Evolutionary conservation across 2,329 filamentous ascomycete genomes (phyloP), one percentile per base, ranked within the genome.

Genomic region (Aspergillus japonicus): DNA sequence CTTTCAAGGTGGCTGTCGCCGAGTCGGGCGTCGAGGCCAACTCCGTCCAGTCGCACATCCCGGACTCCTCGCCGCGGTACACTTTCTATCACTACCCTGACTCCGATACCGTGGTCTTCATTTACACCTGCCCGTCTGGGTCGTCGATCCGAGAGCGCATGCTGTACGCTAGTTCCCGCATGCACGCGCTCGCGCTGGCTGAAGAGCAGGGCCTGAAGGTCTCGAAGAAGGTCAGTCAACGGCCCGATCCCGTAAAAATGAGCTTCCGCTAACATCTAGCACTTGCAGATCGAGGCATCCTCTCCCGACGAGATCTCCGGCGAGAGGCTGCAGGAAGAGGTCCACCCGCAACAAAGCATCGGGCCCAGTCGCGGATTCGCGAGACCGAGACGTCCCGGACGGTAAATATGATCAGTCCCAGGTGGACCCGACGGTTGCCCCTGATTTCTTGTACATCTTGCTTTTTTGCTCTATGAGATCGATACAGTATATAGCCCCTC

Each of bases 141-240:
- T 84, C 83, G 14, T 86, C 84, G 71, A 85, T 88, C 70, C 87
- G 86, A 74, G 85, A 88, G 72, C 79, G 86, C 57, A 88, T 89
- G 86, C 68, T 88, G 60, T 87, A 88, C 72, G 85, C 86, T 24
- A 85, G 83, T 56, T 83, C 81, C 60, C 80, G 85, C 66, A 77
- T 78, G 29, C 79, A 80, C 63, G 82, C 83, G n/a, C 75, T 88
- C 29, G 68, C 71, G 26, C 62, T 83, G 58, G 85, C 85, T 21
- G 81, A 85, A 52, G 79, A 81, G 51, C 82, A 82, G 26, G 85
- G 85, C 5, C 68, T 88, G 58, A 80, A 81, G 64, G 78, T 88
- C 44, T 77, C 78, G 58, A 87, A 85, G 76, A 85, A 82, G 73
- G 80, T 81, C 72, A 67, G 68, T 44, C 35, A 39, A 50, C 48